Evolutionary conservation across 768 basidiomycete genomes (phyloP).

Genomic region (Leccinum broughii): DNA sequence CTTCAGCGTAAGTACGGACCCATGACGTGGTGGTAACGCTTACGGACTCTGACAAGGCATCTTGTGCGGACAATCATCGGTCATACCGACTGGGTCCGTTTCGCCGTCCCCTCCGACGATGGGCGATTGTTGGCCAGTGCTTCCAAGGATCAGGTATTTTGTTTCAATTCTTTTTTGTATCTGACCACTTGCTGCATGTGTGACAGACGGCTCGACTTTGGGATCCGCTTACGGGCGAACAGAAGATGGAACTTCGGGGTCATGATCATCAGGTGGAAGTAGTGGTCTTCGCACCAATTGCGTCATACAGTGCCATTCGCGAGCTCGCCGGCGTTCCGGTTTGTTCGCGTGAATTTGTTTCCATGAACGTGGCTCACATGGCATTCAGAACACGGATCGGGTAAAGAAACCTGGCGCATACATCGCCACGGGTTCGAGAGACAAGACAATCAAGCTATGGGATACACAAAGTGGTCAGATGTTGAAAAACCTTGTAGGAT

Average conservation of each 20-base stretch:
- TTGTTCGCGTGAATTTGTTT: constrained; percentile 25
- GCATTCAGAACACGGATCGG: constrained; percentile 48
- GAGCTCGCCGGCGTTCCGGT: constrained; percentile 76
- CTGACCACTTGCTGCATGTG: background rate
- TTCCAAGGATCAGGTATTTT: constrained; percentile 81
- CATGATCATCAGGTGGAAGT: constrained; percentile 88
- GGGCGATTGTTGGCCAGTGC: constrained; percentile 75
- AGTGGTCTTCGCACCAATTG: constrained; percentile 75
- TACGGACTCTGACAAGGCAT: constrained; percentile 46
- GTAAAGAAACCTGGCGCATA: constrained; percentile 55
- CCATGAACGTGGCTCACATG: constrained; percentile 3
- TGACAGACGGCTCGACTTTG: constrained; percentile 73
- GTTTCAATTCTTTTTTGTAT: background rate
- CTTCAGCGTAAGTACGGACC: constrained; percentile 64
- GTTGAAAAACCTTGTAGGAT: constrained; percentile 67
- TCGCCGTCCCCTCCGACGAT: constrained; percentile 63
- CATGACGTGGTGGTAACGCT: constrained; percentile 8
- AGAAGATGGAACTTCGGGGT: constrained; percentile 80
- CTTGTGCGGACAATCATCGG: constrained; percentile 73
- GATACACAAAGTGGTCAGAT: constrained; percentile 82
- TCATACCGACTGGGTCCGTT: constrained; percentile 86
- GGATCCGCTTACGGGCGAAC: constrained; percentile 72
- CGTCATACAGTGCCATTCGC: constrained; percentile 73
- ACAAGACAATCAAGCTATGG: constrained; percentile 93
- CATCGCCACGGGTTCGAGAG: constrained; percentile 81